These are phyloP conservation scores for Nicotiana otophora DNA, from an alignment of 257 asterid species.

Conservation along the genomic window DNA sequence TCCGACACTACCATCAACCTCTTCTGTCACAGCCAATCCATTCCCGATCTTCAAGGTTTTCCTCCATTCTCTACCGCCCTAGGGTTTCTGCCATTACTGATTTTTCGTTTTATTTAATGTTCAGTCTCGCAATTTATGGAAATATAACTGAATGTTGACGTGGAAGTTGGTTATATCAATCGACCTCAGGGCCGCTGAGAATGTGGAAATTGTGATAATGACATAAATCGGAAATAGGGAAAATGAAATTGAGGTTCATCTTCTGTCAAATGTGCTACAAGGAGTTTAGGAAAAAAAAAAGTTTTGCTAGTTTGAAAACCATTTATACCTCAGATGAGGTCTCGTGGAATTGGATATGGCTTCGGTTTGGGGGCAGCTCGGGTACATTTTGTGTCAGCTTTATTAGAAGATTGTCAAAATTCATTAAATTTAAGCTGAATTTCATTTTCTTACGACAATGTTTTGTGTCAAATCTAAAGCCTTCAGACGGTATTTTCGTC, in stretches of 20 bases:
- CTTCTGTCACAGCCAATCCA: constrained; percentile 72
- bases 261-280: not conserved
- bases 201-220: not conserved
- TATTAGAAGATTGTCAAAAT: not conserved
- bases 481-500: not conserved
- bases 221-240: not conserved
- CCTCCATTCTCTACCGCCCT: not conserved
- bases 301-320: not conserved
- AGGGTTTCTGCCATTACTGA: not conserved
- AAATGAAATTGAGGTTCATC: not conserved
- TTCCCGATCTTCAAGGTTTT: constrained; percentile 76
- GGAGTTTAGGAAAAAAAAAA: not conserved
- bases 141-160: not conserved
- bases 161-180: not conserved
- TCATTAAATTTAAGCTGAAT: not conserved
- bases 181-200: not conserved
- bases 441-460: not conserved
- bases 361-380: not conserved
- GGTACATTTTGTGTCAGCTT: not conserved
- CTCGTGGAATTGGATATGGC: not conserved
- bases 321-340: not conserved
- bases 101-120: not conserved
- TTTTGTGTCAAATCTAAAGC: not conserved
- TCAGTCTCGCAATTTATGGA: not conserved
- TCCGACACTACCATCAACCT: constrained; percentile 65